phyloP scores from a whole-genome alignment of 768 basidiomycete species.

The Boletus huronensis region DNA sequence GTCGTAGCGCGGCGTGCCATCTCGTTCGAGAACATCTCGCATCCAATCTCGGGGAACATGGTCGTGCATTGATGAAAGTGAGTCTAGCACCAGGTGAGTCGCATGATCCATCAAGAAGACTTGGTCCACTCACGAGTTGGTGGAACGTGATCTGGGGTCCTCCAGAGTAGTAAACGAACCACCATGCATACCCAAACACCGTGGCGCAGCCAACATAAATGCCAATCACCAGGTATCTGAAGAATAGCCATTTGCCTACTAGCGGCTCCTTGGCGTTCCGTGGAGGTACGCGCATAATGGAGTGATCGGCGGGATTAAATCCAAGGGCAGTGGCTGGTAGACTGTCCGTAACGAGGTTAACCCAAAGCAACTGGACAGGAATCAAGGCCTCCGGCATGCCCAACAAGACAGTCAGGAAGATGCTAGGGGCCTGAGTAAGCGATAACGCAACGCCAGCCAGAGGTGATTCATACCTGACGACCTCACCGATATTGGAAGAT shows the following conservation, averaged over 20 bases:
- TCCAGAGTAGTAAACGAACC: conserved; percentile 89
- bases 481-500: conserved; percentile 97
- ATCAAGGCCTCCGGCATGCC: conserved; percentile 99
- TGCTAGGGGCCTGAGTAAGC: conserved; percentile 42
- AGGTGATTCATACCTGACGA: conserved; percentile 58
- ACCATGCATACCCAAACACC: conserved; percentile 98
- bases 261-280: conserved; percentile 88
- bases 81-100: conserved; percentile 49
- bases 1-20: conserved; percentile 89
- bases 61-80: conserved; percentile 92
- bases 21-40: conserved; percentile 90
- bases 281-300: conserved; percentile 95
- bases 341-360: conserved; percentile 96
- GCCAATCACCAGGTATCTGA: conserved; percentile 93
- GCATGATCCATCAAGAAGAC: not conserved
- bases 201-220: conserved; percentile 93
- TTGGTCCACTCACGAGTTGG: conserved; percentile 70
- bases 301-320: conserved; percentile 95
- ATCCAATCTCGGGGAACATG: conserved; percentile 87
- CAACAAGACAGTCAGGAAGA: conserved; percentile 94
- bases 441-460: not conserved
- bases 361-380: conserved; percentile 97
- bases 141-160: conserved; percentile 93
- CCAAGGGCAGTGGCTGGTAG: conserved; percentile 95
- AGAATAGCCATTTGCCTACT: conserved; percentile 90